Conservation (phyloP, 1,284 basidiomycete species). For the Apiotrichum veenhuisii region DNA sequence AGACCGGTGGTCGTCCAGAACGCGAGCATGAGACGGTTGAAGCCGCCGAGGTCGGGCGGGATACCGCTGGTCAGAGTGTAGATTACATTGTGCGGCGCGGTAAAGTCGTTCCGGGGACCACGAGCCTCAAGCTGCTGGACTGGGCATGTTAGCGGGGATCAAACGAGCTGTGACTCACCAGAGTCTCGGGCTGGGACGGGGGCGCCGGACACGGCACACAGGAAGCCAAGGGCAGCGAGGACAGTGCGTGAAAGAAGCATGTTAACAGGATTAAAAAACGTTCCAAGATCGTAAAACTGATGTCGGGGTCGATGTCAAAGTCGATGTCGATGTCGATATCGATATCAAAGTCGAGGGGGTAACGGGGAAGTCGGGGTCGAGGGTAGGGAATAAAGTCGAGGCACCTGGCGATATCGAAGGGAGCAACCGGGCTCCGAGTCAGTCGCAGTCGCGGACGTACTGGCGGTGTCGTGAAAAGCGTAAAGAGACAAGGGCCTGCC, state of each 20-base stretch:
- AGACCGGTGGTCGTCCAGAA: slow-evolving; percentile 33
- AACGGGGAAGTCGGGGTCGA: neutral
- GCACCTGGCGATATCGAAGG: neutral
- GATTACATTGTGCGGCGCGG: neutral
- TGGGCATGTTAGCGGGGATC: neutral
- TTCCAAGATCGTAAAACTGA: no score
- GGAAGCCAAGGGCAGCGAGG: no score
- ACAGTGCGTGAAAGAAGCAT: no score
- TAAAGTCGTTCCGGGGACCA: neutral
- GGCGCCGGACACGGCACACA: no score
- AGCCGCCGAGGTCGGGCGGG: slow-evolving; percentile 7
- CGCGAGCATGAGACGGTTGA: slow-evolving; percentile 51
- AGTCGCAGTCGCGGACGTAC: no score
- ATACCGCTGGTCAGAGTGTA: neutral
- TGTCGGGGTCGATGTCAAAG: no score
- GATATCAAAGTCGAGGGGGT: neutral
- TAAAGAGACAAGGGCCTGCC: neutral
- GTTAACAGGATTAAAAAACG: no score
- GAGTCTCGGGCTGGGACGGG: neutral
- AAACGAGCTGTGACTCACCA: neutral
- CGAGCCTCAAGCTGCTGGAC: neutral
- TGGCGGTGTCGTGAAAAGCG: neutral
- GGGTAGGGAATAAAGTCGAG: neutral
- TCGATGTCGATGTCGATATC: no score
- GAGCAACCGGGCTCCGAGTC: neutral